Percentiles rank a stretch among this genome's conserved stretches.
phyloP scores from a whole-genome alignment of 2,329 filamentous ascomycete species.

The Sarocladium brachiariae region DNA sequence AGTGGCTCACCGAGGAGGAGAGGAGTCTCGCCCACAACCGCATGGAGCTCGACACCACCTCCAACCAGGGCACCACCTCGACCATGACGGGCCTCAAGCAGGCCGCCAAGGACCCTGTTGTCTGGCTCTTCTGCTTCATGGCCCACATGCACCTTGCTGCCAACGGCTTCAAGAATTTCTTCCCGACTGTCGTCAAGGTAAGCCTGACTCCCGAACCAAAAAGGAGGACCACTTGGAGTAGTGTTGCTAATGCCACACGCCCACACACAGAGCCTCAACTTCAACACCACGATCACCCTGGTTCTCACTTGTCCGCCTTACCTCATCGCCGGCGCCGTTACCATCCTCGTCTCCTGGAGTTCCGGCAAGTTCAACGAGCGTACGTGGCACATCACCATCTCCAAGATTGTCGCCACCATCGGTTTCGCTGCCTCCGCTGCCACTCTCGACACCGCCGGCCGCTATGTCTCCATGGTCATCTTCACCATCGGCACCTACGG shows the following conservation, averaged over 20 bases:
- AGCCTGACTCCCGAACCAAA: constrained; percentile 18
- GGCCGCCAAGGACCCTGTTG: constrained; percentile 32
- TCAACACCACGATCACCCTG: constrained; percentile 36
- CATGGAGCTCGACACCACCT: constrained; percentile 20
- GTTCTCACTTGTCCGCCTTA: constrained; percentile 33
- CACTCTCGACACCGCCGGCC: constrained; percentile 18
- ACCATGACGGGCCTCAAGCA: constrained; percentile 22
- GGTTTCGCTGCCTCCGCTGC: constrained; percentile 27
- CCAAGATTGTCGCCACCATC: constrained; percentile 29
- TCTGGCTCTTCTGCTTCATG: constrained; percentile 42
- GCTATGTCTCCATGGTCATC: constrained; percentile 16
- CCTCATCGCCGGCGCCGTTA: constrained; percentile 21
- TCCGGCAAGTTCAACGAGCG: constrained; percentile 36
- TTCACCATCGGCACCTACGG: constrained; percentile 16
- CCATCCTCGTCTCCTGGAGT: constrained; percentile 17
- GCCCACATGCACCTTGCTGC: constrained; percentile 43
- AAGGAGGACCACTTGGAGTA: no score
- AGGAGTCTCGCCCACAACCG: constrained; percentile 29
- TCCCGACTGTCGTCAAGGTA: constrained; percentile 9
- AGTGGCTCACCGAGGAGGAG: constrained; percentile 35
- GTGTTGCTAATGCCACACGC: no score
- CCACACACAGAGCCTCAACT: constrained; percentile 20
- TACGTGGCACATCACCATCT: constrained; percentile 35
- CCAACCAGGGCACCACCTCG: constrained; percentile 17
- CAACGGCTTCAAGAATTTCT: constrained; percentile 35